Conservation (phyloP, 805 yeast species). For the Candida sanyiensis region DNA sequence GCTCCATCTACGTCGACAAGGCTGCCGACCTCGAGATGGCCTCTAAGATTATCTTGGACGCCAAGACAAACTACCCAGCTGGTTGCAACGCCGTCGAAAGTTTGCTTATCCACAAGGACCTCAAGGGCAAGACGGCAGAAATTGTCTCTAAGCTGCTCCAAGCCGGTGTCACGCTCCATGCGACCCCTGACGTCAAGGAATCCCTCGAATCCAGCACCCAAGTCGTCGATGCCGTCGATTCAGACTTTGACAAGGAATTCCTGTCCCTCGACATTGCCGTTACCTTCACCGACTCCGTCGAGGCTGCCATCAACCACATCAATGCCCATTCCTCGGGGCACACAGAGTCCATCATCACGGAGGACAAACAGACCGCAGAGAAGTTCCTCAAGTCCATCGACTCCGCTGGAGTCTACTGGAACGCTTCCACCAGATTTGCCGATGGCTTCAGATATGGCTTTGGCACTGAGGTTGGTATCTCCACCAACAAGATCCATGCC, state of each 20-base stretch:
- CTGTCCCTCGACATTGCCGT: slow-evolving; percentile 80
- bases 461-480: slow-evolving; percentile 97
- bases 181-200: slow-evolving; percentile 43
- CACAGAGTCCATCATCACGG: slow-evolving; percentile 89
- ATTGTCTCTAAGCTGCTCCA: slow-evolving; percentile 44
- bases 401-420: slow-evolving; percentile 97
- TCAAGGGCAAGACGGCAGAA: slow-evolving; percentile 31
- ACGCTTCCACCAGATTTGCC: slow-evolving; percentile 93
- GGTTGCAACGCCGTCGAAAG: slow-evolving; percentile 98
- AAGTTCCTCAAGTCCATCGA: slow-evolving; percentile 79
- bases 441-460: slow-evolving; percentile 98
- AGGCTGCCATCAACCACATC: slow-evolving; percentile 79
- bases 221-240: slow-evolving; percentile 46
- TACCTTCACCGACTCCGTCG: slow-evolving; percentile 48
- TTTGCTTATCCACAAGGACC: slow-evolving; percentile 52
- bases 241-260: slow-evolving; percentile 79
- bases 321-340: slow-evolving; percentile 92
- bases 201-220: slow-evolving; percentile 24
- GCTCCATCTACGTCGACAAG: slow-evolving; percentile 79
- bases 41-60: slow-evolving; percentile 65
- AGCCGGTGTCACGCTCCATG: slow-evolving; percentile 70
- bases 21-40: slow-evolving; percentile 79
- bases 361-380: slow-evolving; percentile 64
- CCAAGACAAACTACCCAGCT: slow-evolving; percentile 95
- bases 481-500: slow-evolving; percentile 95